These are phyloP conservation scores for Dioszegia hungarica DNA, from an alignment of 768 basidiomycete genomes.

Conservation along the genomic window DNA sequence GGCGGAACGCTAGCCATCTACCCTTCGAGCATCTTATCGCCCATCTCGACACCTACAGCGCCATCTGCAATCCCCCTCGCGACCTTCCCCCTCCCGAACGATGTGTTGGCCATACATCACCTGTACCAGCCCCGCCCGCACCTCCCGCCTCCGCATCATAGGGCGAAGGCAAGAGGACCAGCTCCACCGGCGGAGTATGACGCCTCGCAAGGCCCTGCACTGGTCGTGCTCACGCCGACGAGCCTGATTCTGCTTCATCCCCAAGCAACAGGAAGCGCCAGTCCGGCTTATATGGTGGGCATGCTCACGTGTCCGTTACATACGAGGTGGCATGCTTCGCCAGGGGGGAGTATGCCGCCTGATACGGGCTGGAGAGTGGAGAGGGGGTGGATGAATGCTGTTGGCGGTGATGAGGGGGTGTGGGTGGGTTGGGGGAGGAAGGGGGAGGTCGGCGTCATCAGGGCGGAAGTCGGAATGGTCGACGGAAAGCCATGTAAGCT, in stretches of 20 bases:
- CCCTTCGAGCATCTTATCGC: constrained; percentile 16
- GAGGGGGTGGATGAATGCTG: constrained; percentile 27
- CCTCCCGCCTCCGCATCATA: not conserved
- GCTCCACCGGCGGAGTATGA: constrained; percentile 8
- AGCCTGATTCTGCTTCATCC: constrained; percentile 23
- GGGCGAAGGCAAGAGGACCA: constrained; percentile 22
- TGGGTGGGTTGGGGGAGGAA: constrained; percentile 29
- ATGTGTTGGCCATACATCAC: constrained; percentile 19
- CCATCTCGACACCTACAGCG: constrained; percentile 5
- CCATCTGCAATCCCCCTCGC: constrained; percentile 11
- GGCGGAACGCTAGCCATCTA: constrained; percentile 38
- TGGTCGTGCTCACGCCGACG: constrained; percentile 16
- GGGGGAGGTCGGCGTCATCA: constrained; percentile 15
- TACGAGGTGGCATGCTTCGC: constrained; percentile 12
- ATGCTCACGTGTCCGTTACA: constrained; percentile 21
- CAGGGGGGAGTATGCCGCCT: constrained; percentile 3
- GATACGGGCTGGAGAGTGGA: constrained; percentile 10
- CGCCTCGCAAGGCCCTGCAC: constrained; percentile 17
- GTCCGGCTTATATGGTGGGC: constrained; percentile 11
- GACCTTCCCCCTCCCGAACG: constrained; percentile 14
- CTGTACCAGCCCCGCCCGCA: constrained; percentile 21
- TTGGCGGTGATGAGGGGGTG: constrained; percentile 17
- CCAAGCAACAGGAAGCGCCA: not conserved
- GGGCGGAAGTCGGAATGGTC: constrained; percentile 23
- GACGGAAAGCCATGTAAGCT: constrained; percentile 23